phyloP scores from a whole-genome alignment of 441 rosid genomes.

The Metrosideros polymorpha region DNA sequence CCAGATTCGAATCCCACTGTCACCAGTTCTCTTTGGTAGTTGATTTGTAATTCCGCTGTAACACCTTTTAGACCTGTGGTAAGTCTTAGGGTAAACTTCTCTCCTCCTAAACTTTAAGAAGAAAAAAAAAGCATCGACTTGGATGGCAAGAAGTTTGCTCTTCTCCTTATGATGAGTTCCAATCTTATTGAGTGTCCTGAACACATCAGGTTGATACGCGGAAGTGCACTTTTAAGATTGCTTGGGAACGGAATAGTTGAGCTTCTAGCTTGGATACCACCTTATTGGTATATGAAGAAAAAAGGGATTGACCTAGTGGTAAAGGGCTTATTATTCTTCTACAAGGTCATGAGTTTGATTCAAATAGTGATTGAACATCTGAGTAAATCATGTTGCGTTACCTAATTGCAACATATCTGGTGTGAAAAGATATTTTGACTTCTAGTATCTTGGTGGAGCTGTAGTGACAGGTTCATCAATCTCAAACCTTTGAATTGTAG shows the following conservation, averaged over 20 bases:
- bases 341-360: not conserved
- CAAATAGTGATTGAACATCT: not conserved
- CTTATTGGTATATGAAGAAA: not conserved
- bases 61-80: not conserved
- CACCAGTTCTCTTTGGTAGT: not conserved
- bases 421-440: not conserved
- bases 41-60: not conserved
- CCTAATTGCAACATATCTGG: accelerated
- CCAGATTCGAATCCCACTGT: not conserved
- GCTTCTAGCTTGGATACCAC: not conserved
- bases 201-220: not conserved
- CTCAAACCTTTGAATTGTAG: accelerated
- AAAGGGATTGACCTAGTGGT: not conserved
- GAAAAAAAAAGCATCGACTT: not conserved
- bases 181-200: too few relatives aligned
- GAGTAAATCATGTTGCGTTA: not conserved
- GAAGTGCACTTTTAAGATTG: not conserved
- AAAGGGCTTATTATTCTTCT: not conserved
- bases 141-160: not conserved
- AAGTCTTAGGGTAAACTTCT: not conserved
- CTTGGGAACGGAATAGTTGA: accelerated
- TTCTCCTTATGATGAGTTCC: not conserved
- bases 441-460: not conserved
- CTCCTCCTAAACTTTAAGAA: not conserved
- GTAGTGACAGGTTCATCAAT: accelerated